A percentile compares a stretch with the other conserved stretches of the same genome.
Conservation (phyloP, 352 stramenopile species). For the Phytophthora litchii region DNA sequence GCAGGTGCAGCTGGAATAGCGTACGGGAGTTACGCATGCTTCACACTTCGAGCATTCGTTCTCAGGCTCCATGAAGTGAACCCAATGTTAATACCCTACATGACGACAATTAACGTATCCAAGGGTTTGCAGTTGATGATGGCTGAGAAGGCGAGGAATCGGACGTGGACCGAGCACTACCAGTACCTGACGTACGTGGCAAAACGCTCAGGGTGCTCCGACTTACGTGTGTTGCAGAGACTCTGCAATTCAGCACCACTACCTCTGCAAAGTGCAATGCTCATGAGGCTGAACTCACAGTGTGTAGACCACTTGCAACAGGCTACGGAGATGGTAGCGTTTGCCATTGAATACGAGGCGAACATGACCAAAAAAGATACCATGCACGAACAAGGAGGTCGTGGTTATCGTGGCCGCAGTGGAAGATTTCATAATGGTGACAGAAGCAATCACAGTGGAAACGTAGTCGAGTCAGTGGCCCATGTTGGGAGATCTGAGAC, state of each 20-base stretch:
- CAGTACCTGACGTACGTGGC: conserved; percentile 13
- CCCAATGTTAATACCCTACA: conserved; percentile 11
- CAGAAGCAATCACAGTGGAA: conserved; percentile 6
- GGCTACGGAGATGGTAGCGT: conserved; percentile 2
- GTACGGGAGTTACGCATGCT: no score
- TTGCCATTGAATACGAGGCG: conserved; percentile 5
- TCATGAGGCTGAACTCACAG: conserved; percentile 10
- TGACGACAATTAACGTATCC: not conserved
- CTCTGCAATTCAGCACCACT: conserved; percentile 1
- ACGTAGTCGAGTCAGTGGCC: not conserved
- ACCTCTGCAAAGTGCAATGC: conserved; percentile 4
- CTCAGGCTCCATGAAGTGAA: no score
- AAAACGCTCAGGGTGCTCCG: conserved; percentile 1
- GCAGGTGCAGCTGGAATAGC: conserved; percentile 6
- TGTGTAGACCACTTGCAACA: conserved; percentile 4
- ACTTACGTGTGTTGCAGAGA: conserved; percentile 5
- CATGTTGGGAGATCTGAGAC: not conserved
- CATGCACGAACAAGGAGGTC: not conserved
- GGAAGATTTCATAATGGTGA: not conserved
- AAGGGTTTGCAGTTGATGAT: conserved; percentile 9
- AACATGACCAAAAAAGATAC: not conserved
- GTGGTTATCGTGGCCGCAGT: not conserved
- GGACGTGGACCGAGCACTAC: conserved; percentile 11
- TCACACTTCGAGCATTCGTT: not conserved
- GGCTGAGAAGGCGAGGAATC: not conserved